A percentile compares a stretch with the other conserved stretches of the same genome.
These are phyloP conservation scores for Termitomyces sp. DNA, from an alignment of 768 basidiomycete species.

Conservation along the genomic window DNA sequence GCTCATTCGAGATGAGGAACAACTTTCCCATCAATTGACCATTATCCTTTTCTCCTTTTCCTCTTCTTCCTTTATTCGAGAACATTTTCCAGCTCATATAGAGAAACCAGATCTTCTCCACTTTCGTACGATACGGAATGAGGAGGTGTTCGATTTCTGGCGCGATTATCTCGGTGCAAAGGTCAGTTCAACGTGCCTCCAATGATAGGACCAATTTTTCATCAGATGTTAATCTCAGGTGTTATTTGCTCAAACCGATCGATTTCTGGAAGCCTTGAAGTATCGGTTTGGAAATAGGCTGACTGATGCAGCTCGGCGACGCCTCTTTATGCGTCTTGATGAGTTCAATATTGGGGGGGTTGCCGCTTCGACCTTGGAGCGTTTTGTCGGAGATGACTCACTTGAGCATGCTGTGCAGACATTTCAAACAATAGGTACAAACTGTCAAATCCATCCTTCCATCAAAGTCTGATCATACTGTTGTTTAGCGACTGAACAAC, in stretches of 20 bases:
- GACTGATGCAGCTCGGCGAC: constrained; percentile 11
- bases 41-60: constrained; percentile 13
- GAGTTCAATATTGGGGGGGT: constrained; percentile 19
- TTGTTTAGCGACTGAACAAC: background rate
- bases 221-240: constrained; percentile 2
- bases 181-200: constrained; percentile 2
- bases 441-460: background rate
- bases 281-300: constrained; percentile 16
- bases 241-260: constrained; percentile 13
- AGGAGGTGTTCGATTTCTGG: constrained; percentile 18
- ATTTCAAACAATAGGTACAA: constrained; percentile 11
- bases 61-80: constrained; percentile 8
- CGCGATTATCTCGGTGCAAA: constrained; percentile 18
- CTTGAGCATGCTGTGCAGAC: constrained; percentile 15
- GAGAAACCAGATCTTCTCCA: background rate
- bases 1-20: constrained; percentile 11
- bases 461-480: background rate
- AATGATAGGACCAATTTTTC: background rate
- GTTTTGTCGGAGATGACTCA: constrained; percentile 15
- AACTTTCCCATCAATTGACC: constrained; percentile 12
- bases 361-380: constrained; percentile 15
- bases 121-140: constrained; percentile 3
- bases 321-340: constrained; percentile 19
- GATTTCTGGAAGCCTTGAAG: constrained; percentile 15
- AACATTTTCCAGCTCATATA: background rate